Evolutionary conservation across 2,329 filamentous ascomycete species (phyloP), one percentile per base, ranked within the genome.

Genomic region (Dactylellina haptotyla): DNA sequence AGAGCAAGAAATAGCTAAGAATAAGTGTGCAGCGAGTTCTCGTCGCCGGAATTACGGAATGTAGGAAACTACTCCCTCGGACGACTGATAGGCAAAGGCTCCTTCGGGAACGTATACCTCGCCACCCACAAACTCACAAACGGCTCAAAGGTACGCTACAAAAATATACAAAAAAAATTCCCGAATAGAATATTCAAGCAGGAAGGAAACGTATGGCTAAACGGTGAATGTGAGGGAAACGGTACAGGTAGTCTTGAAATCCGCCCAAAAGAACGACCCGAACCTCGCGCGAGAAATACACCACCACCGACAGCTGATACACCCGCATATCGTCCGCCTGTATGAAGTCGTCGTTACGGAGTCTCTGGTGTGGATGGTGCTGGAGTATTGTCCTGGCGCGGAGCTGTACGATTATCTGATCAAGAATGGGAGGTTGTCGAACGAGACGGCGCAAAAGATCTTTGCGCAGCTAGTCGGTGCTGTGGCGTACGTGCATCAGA

Each of bases 291-390:
- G 95, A 78, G 95, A 99, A 81, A 99, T 99, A 78, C 95, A 99
- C 81, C 95, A 99, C 81, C 95, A 99, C 81, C 91, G 95, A 77
- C 95, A 99, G 82, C 97, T 99, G 82, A 87, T 97, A 76, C 95
- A 99, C 80, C 95, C 95, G 20, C 95, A 99, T 82, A 99, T 99
- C 78, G 93, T 95, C 48, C 88, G 95, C 56, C 84, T 99, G 20
- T 98, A 99, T 84, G 95, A 99, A 84, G 94, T 99, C 72, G 96
- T 99, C 78, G 93, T 99, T 75, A 99, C 95, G 1, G 95, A 99
- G 82, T 89, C 84, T 54, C 82, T 98, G 81, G 96, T 99, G 58
- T 99, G 95, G 95, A 86, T 99, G 79, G 95, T 96, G 28, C 84
- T 99, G 78, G 95, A 99, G 83, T 99, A 97, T 81, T 99, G 95